Percentiles rank a stretch among this genome's conserved stretches.
Evolutionary conservation across 176 grass and related monocot genomes (phyloP).

Genomic region (Bothriochloa decipiens): DNA sequence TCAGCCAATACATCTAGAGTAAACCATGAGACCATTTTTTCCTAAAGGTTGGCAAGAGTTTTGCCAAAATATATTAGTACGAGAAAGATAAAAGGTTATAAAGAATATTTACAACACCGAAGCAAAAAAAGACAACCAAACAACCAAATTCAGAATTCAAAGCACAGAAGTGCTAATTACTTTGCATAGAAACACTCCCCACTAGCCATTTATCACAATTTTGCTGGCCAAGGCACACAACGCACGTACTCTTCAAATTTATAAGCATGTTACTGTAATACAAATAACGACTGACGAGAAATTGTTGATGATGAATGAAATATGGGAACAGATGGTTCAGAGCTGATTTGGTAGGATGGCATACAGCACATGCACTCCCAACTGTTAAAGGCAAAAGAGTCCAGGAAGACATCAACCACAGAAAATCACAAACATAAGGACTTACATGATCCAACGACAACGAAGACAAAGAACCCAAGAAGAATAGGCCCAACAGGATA

Average conservation of each 20-base stretch:
- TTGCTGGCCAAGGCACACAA: background rate
- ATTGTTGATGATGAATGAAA: background rate
- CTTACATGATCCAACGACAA: constrained; percentile 91
- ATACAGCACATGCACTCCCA: background rate
- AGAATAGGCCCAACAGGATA: constrained; percentile 78
- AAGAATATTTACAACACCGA: too few relatives aligned
- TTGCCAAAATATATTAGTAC: too few relatives aligned
- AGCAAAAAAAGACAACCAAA: background rate
- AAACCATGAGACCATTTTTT: constrained; percentile 3
- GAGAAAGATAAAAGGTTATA: too few relatives aligned
- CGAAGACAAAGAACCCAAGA: constrained; percentile 77
- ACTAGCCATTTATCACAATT: background rate
- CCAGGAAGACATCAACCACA: constrained; percentile 13
- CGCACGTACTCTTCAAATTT: background rate
- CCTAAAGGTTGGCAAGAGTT: too few relatives aligned
- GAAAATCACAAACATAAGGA: constrained; percentile 26
- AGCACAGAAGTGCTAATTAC: background rate
- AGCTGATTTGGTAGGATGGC: background rate
- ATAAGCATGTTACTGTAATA: constrained; percentile 6
- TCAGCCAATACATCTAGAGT: constrained; percentile 5
- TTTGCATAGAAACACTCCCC: background rate
- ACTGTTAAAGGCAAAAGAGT: background rate
- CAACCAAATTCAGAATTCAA: constrained; percentile 8
- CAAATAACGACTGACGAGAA: background rate
- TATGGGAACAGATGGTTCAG: background rate